Evolutionary conservation across 1,284 basidiomycete genomes (phyloP).

Genomic region (Psilocybe mexicana): DNA sequence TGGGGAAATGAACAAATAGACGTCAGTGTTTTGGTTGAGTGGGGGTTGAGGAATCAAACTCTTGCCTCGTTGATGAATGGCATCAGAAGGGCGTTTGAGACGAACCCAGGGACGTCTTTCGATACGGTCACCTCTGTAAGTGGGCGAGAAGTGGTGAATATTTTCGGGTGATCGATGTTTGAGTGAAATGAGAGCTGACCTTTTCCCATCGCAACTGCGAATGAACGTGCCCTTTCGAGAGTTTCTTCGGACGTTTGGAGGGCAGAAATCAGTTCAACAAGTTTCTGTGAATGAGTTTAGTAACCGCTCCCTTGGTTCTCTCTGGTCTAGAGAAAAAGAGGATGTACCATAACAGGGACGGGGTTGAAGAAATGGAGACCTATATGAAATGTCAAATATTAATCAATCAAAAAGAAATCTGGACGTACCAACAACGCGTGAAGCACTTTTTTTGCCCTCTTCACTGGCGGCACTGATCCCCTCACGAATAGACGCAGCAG

Average conservation of each 20-base stretch:
- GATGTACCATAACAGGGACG: constrained; percentile 85
- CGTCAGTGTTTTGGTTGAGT: not conserved
- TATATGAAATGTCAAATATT: constrained; percentile 25
- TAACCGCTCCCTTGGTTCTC: not conserved
- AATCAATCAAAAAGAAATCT: not conserved
- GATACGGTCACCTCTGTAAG: constrained; percentile 80
- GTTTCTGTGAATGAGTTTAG: constrained; percentile 55
- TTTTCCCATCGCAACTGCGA: constrained; percentile 91
- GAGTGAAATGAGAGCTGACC: constrained; percentile 41
- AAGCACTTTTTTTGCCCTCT: constrained; percentile 60
- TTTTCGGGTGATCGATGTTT: not conserved
- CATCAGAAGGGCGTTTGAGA: constrained; percentile 87
- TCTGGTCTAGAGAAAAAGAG: not conserved
- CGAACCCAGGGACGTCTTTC: constrained; percentile 90
- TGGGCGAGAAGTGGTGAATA: not conserved
- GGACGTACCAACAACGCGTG: constrained; percentile 70
- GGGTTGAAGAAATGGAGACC: constrained; percentile 97
- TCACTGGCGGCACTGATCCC: constrained; percentile 59
- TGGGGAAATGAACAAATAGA: not conserved
- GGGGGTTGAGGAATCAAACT: constrained; percentile 11
- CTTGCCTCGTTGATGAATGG: constrained; percentile 87
- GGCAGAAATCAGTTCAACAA: constrained; percentile 91
- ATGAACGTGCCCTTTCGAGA: constrained; percentile 75
- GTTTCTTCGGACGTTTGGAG: constrained; percentile 86
- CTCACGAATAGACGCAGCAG: constrained; percentile 69